Percentiles rank a stretch among this genome's conserved stretches.
Evolutionary conservation across 176 grass and related monocot species (phyloP).

Genomic region (Oryza brachyantha): DNA sequence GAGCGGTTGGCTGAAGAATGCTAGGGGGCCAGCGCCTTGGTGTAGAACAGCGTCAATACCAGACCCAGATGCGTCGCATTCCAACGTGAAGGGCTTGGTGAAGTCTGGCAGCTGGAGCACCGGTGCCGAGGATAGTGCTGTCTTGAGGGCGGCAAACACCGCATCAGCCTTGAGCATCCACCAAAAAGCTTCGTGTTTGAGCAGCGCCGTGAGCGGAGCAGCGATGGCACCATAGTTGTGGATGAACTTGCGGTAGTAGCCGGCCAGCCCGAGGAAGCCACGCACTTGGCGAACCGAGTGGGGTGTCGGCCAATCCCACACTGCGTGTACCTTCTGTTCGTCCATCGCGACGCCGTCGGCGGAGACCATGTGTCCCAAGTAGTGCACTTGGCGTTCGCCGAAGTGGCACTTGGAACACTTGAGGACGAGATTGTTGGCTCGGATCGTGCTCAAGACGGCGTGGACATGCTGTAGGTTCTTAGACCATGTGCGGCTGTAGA

Average conservation of each 20-base stretch:
- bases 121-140: background rate
- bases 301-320: too few relatives aligned
- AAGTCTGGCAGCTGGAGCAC: background rate
- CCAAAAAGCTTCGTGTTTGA: background rate
- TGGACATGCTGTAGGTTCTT: too few relatives aligned
- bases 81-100: accelerated
- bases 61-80: background rate
- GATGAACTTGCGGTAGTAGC: too few relatives aligned
- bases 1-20: background rate
- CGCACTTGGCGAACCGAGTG: background rate
- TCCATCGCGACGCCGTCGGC: background rate
- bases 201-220: background rate
- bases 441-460: background rate
- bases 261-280: background rate
- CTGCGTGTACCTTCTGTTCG: too few relatives aligned
- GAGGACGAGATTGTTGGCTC: background rate
- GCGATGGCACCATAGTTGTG: background rate
- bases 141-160: background rate
- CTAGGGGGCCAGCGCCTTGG: background rate
- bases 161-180: background rate
- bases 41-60: too few relatives aligned
- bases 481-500: too few relatives aligned
- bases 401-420: background rate
- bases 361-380: background rate
- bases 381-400: background rate